Percentiles rank a stretch among this genome's conserved stretches.
phyloP scores from a whole-genome alignment of 768 basidiomycete genomes.

The Termitomyces sp. region DNA sequence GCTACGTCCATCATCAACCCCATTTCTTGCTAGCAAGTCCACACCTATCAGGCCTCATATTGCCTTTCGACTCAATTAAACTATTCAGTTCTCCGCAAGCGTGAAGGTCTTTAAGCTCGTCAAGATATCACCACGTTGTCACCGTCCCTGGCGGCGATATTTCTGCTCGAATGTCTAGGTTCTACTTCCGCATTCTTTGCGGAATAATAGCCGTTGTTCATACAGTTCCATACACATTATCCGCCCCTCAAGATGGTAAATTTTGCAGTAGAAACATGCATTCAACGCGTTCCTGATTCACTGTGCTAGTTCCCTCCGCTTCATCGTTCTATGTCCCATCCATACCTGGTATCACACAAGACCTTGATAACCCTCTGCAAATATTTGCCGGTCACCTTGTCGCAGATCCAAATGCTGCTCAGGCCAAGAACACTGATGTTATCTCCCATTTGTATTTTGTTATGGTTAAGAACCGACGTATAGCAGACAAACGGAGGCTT shows the following conservation, averaged over 20 bases:
- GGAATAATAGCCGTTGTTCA: conserved; percentile 11
- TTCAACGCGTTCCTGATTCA: conserved; percentile 1
- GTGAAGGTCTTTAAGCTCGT: not conserved
- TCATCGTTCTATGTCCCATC: conserved; percentile 78
- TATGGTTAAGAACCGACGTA: conserved; percentile 78
- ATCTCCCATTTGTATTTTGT: conserved; percentile 85
- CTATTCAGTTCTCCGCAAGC: not conserved
- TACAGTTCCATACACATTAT: conserved; percentile 8
- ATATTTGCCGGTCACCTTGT: conserved; percentile 82
- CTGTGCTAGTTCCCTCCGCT: conserved; percentile 61
- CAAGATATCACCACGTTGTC: not conserved
- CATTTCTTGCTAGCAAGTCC: not conserved
- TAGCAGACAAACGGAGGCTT: conserved; percentile 84
- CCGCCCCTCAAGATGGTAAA: conserved; percentile 38
- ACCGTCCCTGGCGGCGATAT: not conserved
- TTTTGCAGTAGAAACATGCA: not conserved
- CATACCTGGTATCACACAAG: conserved; percentile 73
- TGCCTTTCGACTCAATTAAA: not conserved
- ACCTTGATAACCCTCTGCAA: conserved; percentile 62
- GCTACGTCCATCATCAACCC: not conserved
- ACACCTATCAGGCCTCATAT: not conserved
- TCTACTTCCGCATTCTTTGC: conserved; percentile 8
- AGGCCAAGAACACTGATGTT: conserved; percentile 49
- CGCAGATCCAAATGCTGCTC: conserved; percentile 61
- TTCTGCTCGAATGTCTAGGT: conserved; percentile 5